These are phyloP conservation scores for Penicillium diatomitis DNA, from an alignment of 495 filamentous ascomycete genomes.

Conservation along the genomic window DNA sequence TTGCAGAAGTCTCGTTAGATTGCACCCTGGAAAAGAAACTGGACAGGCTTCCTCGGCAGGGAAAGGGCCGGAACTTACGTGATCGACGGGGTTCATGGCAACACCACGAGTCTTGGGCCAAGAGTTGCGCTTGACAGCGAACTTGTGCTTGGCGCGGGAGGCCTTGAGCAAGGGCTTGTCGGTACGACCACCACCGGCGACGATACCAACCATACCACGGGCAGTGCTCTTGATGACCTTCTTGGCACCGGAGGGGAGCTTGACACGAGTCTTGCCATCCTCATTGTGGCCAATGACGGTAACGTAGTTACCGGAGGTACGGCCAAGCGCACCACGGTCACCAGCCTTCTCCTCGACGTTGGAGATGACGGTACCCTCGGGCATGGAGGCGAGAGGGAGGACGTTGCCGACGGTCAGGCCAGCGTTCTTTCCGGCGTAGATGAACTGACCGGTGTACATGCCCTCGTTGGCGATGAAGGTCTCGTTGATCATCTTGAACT, in stretches of 20 bases:
- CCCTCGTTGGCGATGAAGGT: slow-evolving; percentile 99
- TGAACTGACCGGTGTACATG: slow-evolving; percentile 99
- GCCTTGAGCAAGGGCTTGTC: slow-evolving; percentile 99
- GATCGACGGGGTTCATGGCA: slow-evolving; percentile 99
- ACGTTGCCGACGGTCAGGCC: slow-evolving; percentile 92
- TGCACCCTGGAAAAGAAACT: slow-evolving; percentile 2
- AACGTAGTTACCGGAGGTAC: slow-evolving; percentile 98
- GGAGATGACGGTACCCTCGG: slow-evolving; percentile 96
- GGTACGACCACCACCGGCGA: slow-evolving; percentile 96
- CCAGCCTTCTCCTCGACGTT: slow-evolving; percentile 99
- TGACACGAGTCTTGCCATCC: slow-evolving; percentile 98
- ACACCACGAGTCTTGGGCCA: slow-evolving; percentile 99
- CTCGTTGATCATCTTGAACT: slow-evolving; percentile 82
- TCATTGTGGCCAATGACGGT: slow-evolving; percentile 99
- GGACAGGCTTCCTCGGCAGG: not conserved
- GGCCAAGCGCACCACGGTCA: slow-evolving; percentile 89
- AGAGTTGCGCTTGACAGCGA: slow-evolving; percentile 98
- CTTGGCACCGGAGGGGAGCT: slow-evolving; percentile 98
- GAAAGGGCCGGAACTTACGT: slow-evolving; percentile 46
- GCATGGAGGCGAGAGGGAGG: slow-evolving; percentile 84
- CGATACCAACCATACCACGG: slow-evolving; percentile 98
- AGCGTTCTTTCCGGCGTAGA: slow-evolving; percentile 99
- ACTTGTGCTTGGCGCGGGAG: slow-evolving; percentile 98
- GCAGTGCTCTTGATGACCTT: slow-evolving; percentile 89
- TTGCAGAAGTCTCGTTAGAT: slow-evolving; percentile 18